Evolutionary conservation across 78 protist genomes (phyloP).

Genomic region (Cavenderia fasciculata): DNA sequence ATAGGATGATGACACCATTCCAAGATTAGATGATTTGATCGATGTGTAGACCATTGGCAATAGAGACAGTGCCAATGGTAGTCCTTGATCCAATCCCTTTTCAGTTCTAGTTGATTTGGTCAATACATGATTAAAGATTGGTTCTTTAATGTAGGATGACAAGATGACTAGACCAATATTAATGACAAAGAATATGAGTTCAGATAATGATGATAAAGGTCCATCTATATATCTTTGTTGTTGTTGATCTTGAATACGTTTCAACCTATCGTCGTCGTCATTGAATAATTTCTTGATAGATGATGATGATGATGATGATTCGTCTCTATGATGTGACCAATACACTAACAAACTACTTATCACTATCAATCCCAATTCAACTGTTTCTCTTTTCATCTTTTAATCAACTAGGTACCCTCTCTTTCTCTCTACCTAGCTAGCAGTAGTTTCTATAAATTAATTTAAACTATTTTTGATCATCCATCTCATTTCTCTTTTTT

Average conservation of each 20-base stretch:
- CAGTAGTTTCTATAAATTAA: too few species aligned
- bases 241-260: neutral
- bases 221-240: neutral
- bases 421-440: too few species aligned
- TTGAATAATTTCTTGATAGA: neutral
- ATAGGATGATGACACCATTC: neutral
- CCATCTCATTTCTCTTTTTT: too few species aligned
- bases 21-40: neutral
- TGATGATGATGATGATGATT: too few species aligned
- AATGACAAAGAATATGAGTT: neutral
- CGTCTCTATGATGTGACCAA: too few species aligned
- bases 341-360: conserved; percentile 1
- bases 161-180: neutral
- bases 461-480: too few species aligned
- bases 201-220: neutral
- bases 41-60: conserved; percentile 5
- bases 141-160: neutral
- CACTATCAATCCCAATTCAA: neutral
- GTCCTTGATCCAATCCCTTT: neutral
- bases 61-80: neutral
- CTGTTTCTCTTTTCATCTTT: conserved; percentile 2
- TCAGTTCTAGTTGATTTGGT: neutral
- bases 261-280: neutral
- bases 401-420: too few species aligned
- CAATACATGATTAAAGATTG: neutral